Evolutionary conservation across 208 protist species (phyloP), one percentile per base, ranked within the genome.

Genomic region (Leishmania major): DNA sequence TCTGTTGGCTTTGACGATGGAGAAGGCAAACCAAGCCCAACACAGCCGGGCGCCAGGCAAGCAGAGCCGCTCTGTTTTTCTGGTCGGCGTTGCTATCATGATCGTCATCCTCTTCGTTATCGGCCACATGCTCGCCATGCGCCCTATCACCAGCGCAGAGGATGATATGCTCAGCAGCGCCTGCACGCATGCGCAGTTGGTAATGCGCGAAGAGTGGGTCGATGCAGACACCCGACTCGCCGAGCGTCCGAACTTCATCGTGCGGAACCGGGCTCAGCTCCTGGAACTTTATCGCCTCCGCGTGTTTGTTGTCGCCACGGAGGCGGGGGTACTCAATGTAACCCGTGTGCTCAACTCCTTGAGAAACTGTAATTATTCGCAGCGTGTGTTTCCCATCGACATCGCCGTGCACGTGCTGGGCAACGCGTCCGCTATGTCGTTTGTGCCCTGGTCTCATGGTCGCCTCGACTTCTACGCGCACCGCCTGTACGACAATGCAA

Each of bases 401-500:
- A 75, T 95, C 37, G 81, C 84, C 43, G 60, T 95, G 37, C 71
- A 77, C n/a, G 55, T 94, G 13, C 67, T 88, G 19, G 74, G 79
- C 37, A 76, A 59, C n/a, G 17, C 28, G 15, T 78, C 19, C 25
- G 86, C 59, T 0, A 40, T 93, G 49, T 77, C 76, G 7, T 59
- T 15, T 37, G 64, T 91, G 35, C 37, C 45, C 45, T 96, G 92
- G 89, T 73, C 60, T 5, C 87, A 91, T 45, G 90, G 91, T 13
- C 79, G 81, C 40, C 79, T 91, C 17, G 78, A 72, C 31, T 75
- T 96, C 35, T 89, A 94, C 74, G 51, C 70, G 17, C 77, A 81
- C 72, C 55, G 43, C 19, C 51, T 79, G 70, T 49, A 70, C 79
- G 84, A 25, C 70, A 82, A 75, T 31, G 62, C 28, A 53, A 87